These are phyloP conservation scores for Aspergillus novofumigatus DNA, from an alignment of 2,329 filamentous ascomycete species.

Conservation along the genomic window DNA sequence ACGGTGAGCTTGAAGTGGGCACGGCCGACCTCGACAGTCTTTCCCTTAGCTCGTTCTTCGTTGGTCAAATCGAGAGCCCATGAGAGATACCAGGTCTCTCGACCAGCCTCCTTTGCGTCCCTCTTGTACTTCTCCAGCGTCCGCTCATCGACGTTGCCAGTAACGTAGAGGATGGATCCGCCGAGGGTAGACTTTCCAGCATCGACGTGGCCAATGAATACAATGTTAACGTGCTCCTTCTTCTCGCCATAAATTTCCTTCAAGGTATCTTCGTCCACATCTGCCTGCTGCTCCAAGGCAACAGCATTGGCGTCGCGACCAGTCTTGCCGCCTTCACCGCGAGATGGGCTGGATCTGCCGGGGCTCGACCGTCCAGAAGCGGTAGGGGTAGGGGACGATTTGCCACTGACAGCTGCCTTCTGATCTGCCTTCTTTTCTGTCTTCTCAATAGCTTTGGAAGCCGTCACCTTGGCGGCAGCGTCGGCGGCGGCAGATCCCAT, in stretches of 20 bases:
- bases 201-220: slow-evolving; percentile 97
- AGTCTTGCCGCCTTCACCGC: slow-evolving; percentile 53
- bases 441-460: slow-evolving; percentile 88
- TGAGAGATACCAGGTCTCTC: slow-evolving; percentile 98
- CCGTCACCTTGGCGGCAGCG: slow-evolving; percentile 74
- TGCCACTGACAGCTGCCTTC: slow-evolving; percentile 57
- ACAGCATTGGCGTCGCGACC: slow-evolving; percentile 76
- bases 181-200: slow-evolving; percentile 96
- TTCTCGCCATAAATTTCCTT: slow-evolving; percentile 92
- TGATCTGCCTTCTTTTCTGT: slow-evolving; percentile 62
- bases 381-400: slow-evolving; percentile 68
- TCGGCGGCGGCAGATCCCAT: slow-evolving; percentile 52
- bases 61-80: slow-evolving; percentile 98
- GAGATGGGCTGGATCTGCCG: slow-evolving; percentile 67
- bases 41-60: slow-evolving; percentile 93
- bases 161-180: slow-evolving; percentile 86
- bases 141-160: slow-evolving; percentile 98
- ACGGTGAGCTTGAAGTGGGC: slow-evolving; percentile 82
- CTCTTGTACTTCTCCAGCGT: slow-evolving; percentile 98
- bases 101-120: slow-evolving; percentile 91
- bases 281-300: slow-evolving; percentile 72
- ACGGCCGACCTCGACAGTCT: slow-evolving; percentile 94
- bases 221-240: slow-evolving; percentile 77
- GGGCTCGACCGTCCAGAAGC: slow-evolving; percentile 77
- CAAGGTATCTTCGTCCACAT: slow-evolving; percentile 77